Base-by-base conservation (phyloP, 768 basidiomycete species). In the Russula griseocarnosa region DNA sequence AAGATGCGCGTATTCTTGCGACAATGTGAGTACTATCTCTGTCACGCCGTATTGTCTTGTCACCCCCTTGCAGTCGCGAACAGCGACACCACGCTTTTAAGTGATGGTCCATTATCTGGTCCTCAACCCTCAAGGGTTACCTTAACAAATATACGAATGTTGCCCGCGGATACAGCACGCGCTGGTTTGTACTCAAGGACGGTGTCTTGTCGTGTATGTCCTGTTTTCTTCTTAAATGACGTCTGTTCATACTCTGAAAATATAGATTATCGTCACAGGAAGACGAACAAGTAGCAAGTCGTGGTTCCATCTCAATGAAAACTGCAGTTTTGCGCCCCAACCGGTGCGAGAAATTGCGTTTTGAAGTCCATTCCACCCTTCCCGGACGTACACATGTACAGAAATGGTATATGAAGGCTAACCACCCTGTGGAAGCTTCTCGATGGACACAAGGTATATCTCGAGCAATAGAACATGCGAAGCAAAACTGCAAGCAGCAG, bases 61-160 rank as follows among this genome's bases (percentile, higher is more conserved):
- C 44, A 40, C 16, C 7, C 6, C 20, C 28, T 49, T 20, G 2
- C 69, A 92, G 90, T 91, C 69, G 86, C 85, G 20, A 94, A 93
- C 71, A 88, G 87, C 46, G 90, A 94, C 69, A 84, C 84, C 44
- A 84, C 86, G 0, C 77, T 93, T 1, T 81, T 94, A 11, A 79
- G 81, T 5, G 71, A 75, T 9, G 75, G 80, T 1, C 68, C 78
- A 0, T 55, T 71, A 2, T 76, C 78, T 1, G 83, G 86, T 54
- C 83, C 87, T 86, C 88, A 0, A 73, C 79, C 3, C 74, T 92
- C 61, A 86, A 83, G 66, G 92, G 91, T 0, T 92, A 92, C 71
- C 77, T 93, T 22, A 92, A 90, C 74, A 98, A 98, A 73, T 97
- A 94, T 71, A 86, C 88, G 1, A 98, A 97, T 69, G 90, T 97